Conservation (phyloP, 768 basidiomycete species). For the Filobasidium floriforme region DNA sequence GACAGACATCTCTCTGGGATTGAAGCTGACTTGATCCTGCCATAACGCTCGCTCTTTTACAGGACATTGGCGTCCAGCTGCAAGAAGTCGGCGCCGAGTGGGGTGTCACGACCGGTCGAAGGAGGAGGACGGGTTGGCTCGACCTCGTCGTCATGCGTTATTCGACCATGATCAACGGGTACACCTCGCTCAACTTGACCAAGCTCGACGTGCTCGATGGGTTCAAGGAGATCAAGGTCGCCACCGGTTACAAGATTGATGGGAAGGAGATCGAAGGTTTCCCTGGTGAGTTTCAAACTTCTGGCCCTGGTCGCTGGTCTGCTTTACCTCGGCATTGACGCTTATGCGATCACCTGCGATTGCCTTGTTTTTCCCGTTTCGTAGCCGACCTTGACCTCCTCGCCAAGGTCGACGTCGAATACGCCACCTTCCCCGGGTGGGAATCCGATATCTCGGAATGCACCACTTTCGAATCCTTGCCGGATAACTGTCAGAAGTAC, state of each 20-base stretch:
- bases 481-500: constrained; percentile 76
- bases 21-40: neutral
- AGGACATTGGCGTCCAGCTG: constrained; percentile 75
- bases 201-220: constrained; percentile 67
- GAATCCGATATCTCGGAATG: constrained; percentile 61
- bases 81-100: constrained; percentile 91
- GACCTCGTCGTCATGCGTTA: constrained; percentile 91
- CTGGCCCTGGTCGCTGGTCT: neutral
- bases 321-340: neutral
- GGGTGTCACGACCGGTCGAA: constrained; percentile 85
- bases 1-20: too few species aligned
- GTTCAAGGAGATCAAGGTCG: constrained; percentile 38
- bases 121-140: constrained; percentile 92
- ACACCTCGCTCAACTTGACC: constrained; percentile 3
- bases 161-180: constrained; percentile 50
- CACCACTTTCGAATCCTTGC: constrained; percentile 64
- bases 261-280: constrained; percentile 61
- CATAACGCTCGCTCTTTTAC: constrained; percentile 4
- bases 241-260: neutral
- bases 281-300: constrained; percentile 58
- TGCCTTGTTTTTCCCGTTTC: constrained; percentile 3
- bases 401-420: constrained; percentile 70
- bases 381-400: constrained; percentile 78
- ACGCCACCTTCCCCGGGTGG: constrained; percentile 89
- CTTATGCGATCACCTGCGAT: constrained; percentile 1